phyloP scores from a whole-genome alignment of 2,329 filamentous ascomycete species.

The Exserohilum rostratum region DNA sequence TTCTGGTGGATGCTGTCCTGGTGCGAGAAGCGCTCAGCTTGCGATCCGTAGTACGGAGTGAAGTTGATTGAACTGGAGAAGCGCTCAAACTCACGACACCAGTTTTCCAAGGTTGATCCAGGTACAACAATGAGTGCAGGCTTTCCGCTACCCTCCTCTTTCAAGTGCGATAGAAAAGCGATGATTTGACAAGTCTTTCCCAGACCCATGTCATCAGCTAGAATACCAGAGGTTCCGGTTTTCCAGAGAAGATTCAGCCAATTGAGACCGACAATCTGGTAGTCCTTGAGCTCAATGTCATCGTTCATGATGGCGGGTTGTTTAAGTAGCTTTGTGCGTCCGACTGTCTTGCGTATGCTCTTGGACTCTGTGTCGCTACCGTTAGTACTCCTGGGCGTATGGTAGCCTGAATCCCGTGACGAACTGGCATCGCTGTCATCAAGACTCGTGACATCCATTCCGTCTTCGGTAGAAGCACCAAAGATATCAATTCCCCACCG shows the following conservation, averaged over 20 bases:
- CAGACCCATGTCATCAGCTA: conserved; percentile 94
- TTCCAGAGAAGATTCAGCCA: conserved; percentile 88
- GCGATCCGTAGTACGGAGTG: conserved; percentile 73
- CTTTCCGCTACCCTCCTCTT: conserved; percentile 70
- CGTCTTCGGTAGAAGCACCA: conserved; percentile 63
- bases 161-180: conserved; percentile 82
- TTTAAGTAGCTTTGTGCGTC: conserved; percentile 56
- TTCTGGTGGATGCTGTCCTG: conserved; percentile 70
- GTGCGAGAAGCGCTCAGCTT: conserved; percentile 70
- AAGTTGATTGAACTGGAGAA: conserved; percentile 82
- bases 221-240: conserved; percentile 80
- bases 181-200: conserved; percentile 98
- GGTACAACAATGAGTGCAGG: conserved; percentile 88
- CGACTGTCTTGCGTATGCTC: conserved; percentile 44
- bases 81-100: conserved; percentile 85
- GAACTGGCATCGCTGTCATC: conserved; percentile 50
- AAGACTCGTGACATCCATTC: conserved; percentile 65
- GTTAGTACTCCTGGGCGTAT: conserved; percentile 60
- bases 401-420: conserved; percentile 69
- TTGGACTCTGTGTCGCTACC: conserved; percentile 56
- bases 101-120: conserved; percentile 92
- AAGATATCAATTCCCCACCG: conserved; percentile 72
- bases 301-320: conserved; percentile 81
- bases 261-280: conserved; percentile 92
- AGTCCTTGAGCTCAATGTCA: conserved; percentile 82